phyloP scores from a whole-genome alignment of 2,329 filamentous ascomycete species.

The Madurella fahalii region DNA sequence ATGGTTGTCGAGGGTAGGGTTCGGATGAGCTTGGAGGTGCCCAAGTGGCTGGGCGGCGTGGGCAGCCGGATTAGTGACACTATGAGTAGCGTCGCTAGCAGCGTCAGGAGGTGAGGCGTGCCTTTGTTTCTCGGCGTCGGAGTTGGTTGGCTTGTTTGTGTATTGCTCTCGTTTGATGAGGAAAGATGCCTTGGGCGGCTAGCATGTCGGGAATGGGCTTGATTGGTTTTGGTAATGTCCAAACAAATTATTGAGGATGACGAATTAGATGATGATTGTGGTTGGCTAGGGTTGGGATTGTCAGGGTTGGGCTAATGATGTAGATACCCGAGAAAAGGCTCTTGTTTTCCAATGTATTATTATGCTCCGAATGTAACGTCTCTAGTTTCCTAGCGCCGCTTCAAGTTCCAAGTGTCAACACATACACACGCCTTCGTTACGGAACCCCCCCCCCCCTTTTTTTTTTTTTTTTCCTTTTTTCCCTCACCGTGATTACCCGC shows the following conservation, averaged over 20 bases:
- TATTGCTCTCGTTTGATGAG: not conserved
- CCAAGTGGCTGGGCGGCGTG: conserved; percentile 41
- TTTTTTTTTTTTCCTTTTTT: not conserved
- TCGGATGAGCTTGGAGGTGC: conserved; percentile 52
- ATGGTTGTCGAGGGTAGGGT: conserved; percentile 83
- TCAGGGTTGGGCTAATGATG: not conserved
- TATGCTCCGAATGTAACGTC: not conserved
- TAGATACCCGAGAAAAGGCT: not conserved
- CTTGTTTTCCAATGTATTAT: not conserved
- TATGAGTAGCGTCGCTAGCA: conserved; percentile 22
- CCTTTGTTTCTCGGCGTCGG: conserved; percentile 1
- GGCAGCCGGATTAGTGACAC: conserved; percentile 23
- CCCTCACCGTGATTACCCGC: too few relatives aligned
- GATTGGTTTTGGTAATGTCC: not conserved
- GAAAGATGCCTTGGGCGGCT: not conserved
- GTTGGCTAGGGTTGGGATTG: not conserved
- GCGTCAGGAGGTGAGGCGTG: conserved; percentile 17
- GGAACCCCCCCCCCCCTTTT: too few relatives aligned
- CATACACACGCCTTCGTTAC: too few relatives aligned
- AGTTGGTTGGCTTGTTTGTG: not conserved
- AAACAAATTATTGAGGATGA: not conserved
- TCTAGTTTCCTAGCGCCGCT: not conserved
- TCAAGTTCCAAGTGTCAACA: not conserved
- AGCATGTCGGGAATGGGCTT: not conserved
- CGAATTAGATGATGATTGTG: not conserved